Evolutionary conservation across 1,139 yeast species (phyloP), one percentile per base, ranked within the genome.

Genomic region (Pichia sp.): DNA sequence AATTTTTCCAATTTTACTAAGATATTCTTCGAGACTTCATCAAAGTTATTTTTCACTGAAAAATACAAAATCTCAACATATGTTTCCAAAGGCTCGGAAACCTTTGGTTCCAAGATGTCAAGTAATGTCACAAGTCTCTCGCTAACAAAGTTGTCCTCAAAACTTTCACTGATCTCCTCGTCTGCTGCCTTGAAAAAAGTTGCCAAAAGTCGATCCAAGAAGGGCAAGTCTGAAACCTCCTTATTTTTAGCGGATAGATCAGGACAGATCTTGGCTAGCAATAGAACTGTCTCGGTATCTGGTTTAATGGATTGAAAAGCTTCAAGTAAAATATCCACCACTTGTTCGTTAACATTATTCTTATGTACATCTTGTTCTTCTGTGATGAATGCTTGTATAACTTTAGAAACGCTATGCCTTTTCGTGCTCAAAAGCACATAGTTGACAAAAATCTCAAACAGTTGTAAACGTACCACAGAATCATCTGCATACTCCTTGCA

Each of bases 401-500:
- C 57, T 45, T 58, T 61, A 34, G 58, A 49, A 13, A 66, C 53
- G 45, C 57, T 62, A 3, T 54, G 47, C 16, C 67, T 55, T 29
- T 66, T 64, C 11, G 62, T 57, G 47, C 70, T 65, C 31, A 69
- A 55, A 43, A 67, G 45, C 7, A 67, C 62, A 53, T 68, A 69
- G 50, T 66, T 66, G 45, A 67, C 44, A 52, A 69, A 69, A n/a
- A 68, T 59, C 54, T 67, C 70, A 56, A 67, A 67, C 4, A 68
- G 54, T 38, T 67, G 63, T 52, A 68, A 51, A 46, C 71, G 57
- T 11, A 62, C 46, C 4, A 45, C 51, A 11, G 34, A 29, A 50
- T 65, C 59, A 23, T 54, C 19, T 1, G 49, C 43, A 47, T 66
- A 68, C n/a, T 57, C 59, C 0, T 57, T 29, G 8, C 66, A 62